phyloP scores from a whole-genome alignment of 2,329 filamentous ascomycete species.

The Tolypocladium album region DNA sequence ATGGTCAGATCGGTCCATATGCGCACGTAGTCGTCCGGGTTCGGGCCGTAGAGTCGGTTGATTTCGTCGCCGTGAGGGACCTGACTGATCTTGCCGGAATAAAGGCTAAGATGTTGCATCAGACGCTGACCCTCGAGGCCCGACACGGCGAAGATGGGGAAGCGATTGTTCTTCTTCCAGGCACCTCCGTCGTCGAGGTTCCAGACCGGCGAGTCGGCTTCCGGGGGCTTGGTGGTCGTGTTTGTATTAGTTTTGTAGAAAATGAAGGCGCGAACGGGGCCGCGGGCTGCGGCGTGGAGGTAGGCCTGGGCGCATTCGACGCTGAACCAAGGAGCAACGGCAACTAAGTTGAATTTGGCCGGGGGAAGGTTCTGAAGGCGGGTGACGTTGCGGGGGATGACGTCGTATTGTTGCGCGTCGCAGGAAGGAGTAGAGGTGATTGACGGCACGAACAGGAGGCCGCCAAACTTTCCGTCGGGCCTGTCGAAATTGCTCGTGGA shows the following conservation, averaged over 20 bases:
- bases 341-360: slow-evolving; percentile 64
- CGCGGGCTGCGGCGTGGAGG: slow-evolving; percentile 47
- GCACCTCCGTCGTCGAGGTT: slow-evolving; percentile 52
- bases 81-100: slow-evolving; percentile 63
- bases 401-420: slow-evolving; percentile 47
- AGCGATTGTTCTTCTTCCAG: slow-evolving; percentile 65
- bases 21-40: slow-evolving; percentile 47
- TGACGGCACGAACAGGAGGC: slow-evolving; percentile 77
- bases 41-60: slow-evolving; percentile 39
- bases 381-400: slow-evolving; percentile 67
- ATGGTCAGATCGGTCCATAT: slow-evolving; percentile 47
- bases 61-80: slow-evolving; percentile 50
- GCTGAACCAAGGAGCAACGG: slow-evolving; percentile 78
- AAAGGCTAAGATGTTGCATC: slow-evolving; percentile 61
- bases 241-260: slow-evolving; percentile 52
- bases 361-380: slow-evolving; percentile 57
- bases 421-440: slow-evolving; percentile 51
- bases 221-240: slow-evolving; percentile 51
- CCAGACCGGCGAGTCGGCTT: slow-evolving; percentile 56
- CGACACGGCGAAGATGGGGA: slow-evolving; percentile 75
- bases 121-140: slow-evolving; percentile 54
- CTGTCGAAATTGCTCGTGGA: slow-evolving; percentile 54
- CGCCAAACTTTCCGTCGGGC: slow-evolving; percentile 53
- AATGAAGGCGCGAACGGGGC: slow-evolving; percentile 51
- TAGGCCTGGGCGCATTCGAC: slow-evolving; percentile 63